Percentiles rank a stretch among this genome's conserved stretches.
Conservation (phyloP, 23 red algal species). For the Gracilaria domingensis region DNA sequence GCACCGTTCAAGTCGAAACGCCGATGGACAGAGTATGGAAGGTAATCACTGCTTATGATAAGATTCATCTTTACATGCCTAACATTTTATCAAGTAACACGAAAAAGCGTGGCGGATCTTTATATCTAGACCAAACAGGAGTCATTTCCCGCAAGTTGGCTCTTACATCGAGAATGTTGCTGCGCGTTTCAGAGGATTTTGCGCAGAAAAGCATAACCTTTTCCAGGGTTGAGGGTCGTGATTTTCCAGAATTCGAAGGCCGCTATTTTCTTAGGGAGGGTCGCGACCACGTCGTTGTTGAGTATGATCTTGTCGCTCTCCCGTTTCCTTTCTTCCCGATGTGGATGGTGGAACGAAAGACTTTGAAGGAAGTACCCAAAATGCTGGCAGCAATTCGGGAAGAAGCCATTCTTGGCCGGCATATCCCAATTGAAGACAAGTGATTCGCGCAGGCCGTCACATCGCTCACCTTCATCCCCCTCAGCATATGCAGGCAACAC, state of each 20-base stretch:
- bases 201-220: constrained; percentile 58
- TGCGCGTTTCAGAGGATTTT: constrained; percentile 61
- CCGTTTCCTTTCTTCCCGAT: constrained; percentile 90
- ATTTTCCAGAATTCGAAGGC: constrained; percentile 87
- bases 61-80: constrained; percentile 80
- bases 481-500: neutral
- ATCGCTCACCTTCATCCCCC: neutral
- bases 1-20: constrained; percentile 62
- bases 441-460: neutral
- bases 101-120: neutral
- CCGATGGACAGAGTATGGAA: constrained; percentile 78
- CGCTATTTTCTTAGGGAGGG: constrained; percentile 64
- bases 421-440: constrained; percentile 7
- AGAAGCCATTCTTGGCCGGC: constrained; percentile 42
- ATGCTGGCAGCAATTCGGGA: constrained; percentile 82
- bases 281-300: constrained; percentile 44
- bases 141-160: constrained; percentile 75
- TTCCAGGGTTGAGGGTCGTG: constrained; percentile 69
- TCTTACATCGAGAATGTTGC: constrained; percentile 79
- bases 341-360: constrained; percentile 93
- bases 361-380: constrained; percentile 88
- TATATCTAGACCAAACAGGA: constrained; percentile 83
- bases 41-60: constrained; percentile 79
- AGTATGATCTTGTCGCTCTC: constrained; percentile 82
- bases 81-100: constrained; percentile 77